Base-by-base conservation (phyloP, 805 yeast species). In the Kuraishia piskuri region DNA sequence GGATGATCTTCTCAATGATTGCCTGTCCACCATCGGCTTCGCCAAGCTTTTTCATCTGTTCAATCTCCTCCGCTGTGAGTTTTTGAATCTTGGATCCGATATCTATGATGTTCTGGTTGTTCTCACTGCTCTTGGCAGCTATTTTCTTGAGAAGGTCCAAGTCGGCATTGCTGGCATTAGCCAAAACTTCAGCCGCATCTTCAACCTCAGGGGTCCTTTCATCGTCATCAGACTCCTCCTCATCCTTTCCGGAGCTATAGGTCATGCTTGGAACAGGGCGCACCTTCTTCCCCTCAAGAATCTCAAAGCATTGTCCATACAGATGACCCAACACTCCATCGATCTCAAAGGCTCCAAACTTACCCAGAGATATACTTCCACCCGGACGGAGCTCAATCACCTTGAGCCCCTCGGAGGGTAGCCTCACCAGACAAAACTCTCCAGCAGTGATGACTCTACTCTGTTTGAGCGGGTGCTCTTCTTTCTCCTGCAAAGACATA, bases 251-350 rank as follows among this genome's bases (percentile, higher is more conserved):
- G 22, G 40, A 20, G 49, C 62, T 66, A 51, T 62, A 67, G 3
- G 70, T 63, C 55, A 73, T 63, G 50, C 76, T 68, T 54, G 69
- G 67, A 45, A 83, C 76, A 2, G 86, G 83, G 46, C 67, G 69
- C 12, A 82, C 80, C 25, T 66, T 66, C 51, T 72, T 72, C 55
- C 79, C 82, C 47, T 82, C 88, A 25, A 75, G 63, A 48, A 92
- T 86, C 63, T 92, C 97, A 69, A 91, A 94, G 0, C 96, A 82
- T 59, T 88, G 92, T 1, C 98, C 99, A 62, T 80, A 87, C 5
- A 90, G 86, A 61, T 75, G 84, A 2, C 97, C 97, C 46, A 92
- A 67, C 12, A 92, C 77, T 52, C 80, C 86, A 57, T 84, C 81
- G 2, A 86, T 89, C 26, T 77, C 71, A 65, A 94, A 94, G 0